Conservation (phyloP, 2,329 filamentous ascomycete genomes). For the Penicillium sp. region DNA sequence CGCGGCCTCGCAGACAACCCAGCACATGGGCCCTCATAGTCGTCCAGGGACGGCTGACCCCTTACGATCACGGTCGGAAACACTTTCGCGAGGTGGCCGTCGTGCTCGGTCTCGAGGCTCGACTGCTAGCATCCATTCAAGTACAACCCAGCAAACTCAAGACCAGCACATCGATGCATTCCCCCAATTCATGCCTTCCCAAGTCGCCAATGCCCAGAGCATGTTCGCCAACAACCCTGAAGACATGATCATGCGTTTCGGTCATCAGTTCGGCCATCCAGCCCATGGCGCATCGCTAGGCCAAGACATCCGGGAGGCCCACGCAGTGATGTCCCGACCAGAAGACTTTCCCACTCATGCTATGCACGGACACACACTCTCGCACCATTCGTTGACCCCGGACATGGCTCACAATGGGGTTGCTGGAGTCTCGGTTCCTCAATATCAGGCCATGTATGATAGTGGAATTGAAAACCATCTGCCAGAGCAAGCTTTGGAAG, state of each 20-base stretch:
- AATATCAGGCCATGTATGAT: conserved; percentile 44
- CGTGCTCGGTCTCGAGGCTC: conserved; percentile 49
- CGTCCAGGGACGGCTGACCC: conserved; percentile 44
- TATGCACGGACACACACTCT: conserved; percentile 35
- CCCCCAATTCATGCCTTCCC: conserved; percentile 40
- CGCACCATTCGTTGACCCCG: conserved; percentile 36
- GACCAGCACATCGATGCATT: conserved; percentile 45
- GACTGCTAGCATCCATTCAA: conserved; percentile 51
- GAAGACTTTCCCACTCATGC: conserved; percentile 41
- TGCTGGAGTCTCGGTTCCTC: conserved; percentile 33
- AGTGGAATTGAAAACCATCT: conserved; percentile 44
- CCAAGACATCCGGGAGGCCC: conserved; percentile 39
- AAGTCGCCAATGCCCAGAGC: conserved; percentile 34
- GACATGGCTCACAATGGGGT: conserved; percentile 37
- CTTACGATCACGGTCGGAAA: conserved; percentile 43
- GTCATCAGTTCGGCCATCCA: conserved; percentile 44
- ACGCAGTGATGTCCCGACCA: conserved; percentile 35
- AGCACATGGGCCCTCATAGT: conserved; percentile 39
- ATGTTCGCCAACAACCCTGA: conserved; percentile 44
- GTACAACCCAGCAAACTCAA: conserved; percentile 45
- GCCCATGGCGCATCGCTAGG: conserved; percentile 37
- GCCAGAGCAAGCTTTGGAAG: conserved; percentile 41
- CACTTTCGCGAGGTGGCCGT: conserved; percentile 41
- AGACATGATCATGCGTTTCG: conserved; percentile 48
- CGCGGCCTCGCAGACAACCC: conserved; percentile 38